Base-by-base conservation (phyloP, 2,329 filamentous ascomycete species). In the Aspergillus awamori region DNA sequence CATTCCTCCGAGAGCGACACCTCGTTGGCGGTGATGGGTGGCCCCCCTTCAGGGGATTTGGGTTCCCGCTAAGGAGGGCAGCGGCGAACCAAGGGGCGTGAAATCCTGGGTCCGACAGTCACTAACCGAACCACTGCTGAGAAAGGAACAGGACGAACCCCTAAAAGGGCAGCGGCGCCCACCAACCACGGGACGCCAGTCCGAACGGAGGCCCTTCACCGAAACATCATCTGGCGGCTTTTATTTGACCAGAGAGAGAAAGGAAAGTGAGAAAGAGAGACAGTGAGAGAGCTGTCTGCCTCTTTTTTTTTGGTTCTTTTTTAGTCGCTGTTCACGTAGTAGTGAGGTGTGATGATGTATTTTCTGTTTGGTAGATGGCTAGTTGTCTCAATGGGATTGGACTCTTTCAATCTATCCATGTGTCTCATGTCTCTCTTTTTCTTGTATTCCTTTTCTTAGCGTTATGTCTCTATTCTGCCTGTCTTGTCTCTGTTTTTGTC, bases 11-110 rank as follows among this genome's bases (percentile, higher is more conserved):
- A 61, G 20, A 47, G 38, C 51, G 45, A 60, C 36, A 53, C 53
- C 63, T 64, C 51, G 56, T 64, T 63, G 61, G 66, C 56, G 41
- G 59, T 54, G 45, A 53, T 62, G 55, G 39, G 51, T 10, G 30
- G 20, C 39, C 61, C 63, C 64, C 59, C 51, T 63, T 57, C 22
- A 59, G 63, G 55, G 60, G 60, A 58, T 55, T 58, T 55, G 57
- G 51, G 55, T 58, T 61, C 59, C 51, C 52, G 48, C 59, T 60
- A 39, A 58, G 59, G 17, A 33, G 57, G 43, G 51, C 33, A 54
- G 30, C 52, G 59, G 62, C 59, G 65, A 65, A 65, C 65, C 63
- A 67, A 63, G 58, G 63, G 59, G 58, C 59, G 43, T 57, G 52
- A 53, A 61, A 59, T 57, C 39, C 59, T 63, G 61, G 61, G 39